Percentiles rank a stretch among this genome's conserved stretches.
These are phyloP conservation scores for Akanthomyces lecanii DNA, from an alignment of 2,329 filamentous ascomycete species.

Conservation along the genomic window DNA sequence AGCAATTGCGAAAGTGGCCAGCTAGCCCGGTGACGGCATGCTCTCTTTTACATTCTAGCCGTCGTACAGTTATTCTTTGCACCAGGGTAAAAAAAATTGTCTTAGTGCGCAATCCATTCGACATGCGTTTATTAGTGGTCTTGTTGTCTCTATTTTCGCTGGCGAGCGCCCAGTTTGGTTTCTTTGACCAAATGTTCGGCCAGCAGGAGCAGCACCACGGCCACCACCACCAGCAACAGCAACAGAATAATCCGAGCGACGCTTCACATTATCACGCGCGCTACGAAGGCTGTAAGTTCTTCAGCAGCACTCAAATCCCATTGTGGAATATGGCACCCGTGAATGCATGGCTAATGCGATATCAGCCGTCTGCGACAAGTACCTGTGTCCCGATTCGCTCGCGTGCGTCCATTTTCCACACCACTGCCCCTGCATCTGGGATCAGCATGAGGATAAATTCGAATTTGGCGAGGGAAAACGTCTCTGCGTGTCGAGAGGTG, in stretches of 20 bases:
- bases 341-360: background rate
- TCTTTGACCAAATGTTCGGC: constrained; percentile 97
- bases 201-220: constrained; percentile 46
- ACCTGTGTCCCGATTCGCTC: constrained; percentile 90
- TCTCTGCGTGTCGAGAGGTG: constrained; percentile 70
- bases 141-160: constrained; percentile 58
- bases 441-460: constrained; percentile 71
- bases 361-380: constrained; percentile 81
- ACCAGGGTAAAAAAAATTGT: constrained; percentile 31
- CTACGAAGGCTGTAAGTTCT: constrained; percentile 59
- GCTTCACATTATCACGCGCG: constrained; percentile 71
- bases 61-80: background rate
- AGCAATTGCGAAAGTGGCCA: constrained; percentile 19
- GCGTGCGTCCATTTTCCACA: constrained; percentile 95
- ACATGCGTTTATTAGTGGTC: constrained; percentile 31
- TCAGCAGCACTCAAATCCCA: background rate
- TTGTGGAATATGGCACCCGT: background rate
- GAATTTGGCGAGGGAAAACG: constrained; percentile 68
- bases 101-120: constrained; percentile 18
- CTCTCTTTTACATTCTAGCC: background rate
- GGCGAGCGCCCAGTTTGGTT: constrained; percentile 76
- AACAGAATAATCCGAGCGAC: constrained; percentile 81
- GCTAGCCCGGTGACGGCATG: constrained; percentile 17
- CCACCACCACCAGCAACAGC: constrained; percentile 43
- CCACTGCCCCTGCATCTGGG: constrained; percentile 90